Conservation (phyloP, 208 protist species). For the Herpetomonas muscarum region DNA sequence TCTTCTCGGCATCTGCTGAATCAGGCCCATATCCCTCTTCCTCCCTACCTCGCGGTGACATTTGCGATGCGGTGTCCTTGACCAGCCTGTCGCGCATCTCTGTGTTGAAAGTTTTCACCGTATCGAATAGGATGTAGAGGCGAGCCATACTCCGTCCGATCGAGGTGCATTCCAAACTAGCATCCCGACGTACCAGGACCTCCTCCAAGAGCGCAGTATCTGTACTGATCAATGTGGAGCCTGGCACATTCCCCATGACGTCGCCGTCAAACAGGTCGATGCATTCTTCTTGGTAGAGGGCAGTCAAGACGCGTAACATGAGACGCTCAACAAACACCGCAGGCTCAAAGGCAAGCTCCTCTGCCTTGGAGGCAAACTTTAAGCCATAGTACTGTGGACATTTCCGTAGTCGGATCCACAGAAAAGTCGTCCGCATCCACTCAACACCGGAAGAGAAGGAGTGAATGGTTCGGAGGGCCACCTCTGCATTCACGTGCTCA, state of each 20-base stretch:
- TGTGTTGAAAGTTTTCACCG: slow-evolving; percentile 58
- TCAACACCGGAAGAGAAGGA: slow-evolving; percentile 57
- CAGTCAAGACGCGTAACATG: slow-evolving; percentile 57
- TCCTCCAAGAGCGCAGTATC: no score
- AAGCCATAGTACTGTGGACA: slow-evolving; percentile 77
- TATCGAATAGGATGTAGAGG: slow-evolving; percentile 81
- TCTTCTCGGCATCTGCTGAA: no score
- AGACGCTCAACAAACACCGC: slow-evolving; percentile 54
- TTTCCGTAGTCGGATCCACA: slow-evolving; percentile 75
- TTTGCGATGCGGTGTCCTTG: no score
- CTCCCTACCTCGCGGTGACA: no score
- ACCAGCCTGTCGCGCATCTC: slow-evolving; percentile 15
- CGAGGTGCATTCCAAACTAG: slow-evolving; percentile 20
- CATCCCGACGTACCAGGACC: background rate
- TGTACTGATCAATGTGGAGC: no score
- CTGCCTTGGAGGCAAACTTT: slow-evolving; percentile 36
- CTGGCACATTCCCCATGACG: no score
- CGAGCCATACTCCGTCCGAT: slow-evolving; percentile 69
- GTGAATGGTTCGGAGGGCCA: slow-evolving; percentile 87
- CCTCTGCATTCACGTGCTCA: slow-evolving; percentile 93
- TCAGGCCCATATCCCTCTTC: no score
- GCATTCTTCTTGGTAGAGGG: slow-evolving; percentile 59
- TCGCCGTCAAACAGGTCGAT: slow-evolving; percentile 11
- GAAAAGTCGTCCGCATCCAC: slow-evolving; percentile 91
- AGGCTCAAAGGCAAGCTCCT: slow-evolving; percentile 41